Evolutionary conservation across 176 grass and related monocot species (phyloP).

Genomic region (Lolium perenne): DNA sequence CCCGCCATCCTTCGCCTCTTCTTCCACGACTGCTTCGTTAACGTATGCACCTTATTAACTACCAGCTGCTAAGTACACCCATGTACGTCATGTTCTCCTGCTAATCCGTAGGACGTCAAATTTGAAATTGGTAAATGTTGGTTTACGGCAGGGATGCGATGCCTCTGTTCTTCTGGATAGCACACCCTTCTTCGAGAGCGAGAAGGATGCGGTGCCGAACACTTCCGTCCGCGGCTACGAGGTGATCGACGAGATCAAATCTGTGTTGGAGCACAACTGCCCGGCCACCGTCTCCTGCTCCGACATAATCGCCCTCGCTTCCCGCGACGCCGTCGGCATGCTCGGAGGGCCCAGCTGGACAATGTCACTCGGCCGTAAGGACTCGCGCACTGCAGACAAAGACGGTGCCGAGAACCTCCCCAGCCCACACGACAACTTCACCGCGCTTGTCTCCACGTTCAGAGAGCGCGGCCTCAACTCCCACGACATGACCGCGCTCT

Average conservation of each 20-base stretch:
- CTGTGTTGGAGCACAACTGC: slow-evolving; percentile 52
- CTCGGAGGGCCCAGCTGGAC: slow-evolving; percentile 66
- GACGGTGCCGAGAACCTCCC: slow-evolving; percentile 53
- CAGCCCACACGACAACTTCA: slow-evolving; percentile 10
- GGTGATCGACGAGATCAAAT: slow-evolving; percentile 67
- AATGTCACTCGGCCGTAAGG: slow-evolving; percentile 71
- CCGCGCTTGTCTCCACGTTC: slow-evolving; percentile 49
- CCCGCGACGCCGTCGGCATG: slow-evolving; percentile 60
- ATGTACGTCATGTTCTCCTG: background rate
- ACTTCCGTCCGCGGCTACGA: slow-evolving; percentile 48
- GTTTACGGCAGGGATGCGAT: slow-evolving; percentile 56
- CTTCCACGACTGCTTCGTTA: slow-evolving; percentile 98
- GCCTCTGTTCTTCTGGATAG: slow-evolving; percentile 61
- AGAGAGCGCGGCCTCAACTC: slow-evolving; percentile 39
- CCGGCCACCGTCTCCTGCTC: slow-evolving; percentile 64
- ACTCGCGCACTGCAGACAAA: slow-evolving; percentile 44
- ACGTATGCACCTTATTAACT: slow-evolving; percentile 49
- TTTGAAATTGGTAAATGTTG: background rate
- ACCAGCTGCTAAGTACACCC: background rate
- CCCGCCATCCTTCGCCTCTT: slow-evolving; percentile 89
- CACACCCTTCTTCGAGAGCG: slow-evolving; percentile 42
- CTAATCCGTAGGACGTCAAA: background rate
- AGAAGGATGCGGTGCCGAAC: slow-evolving; percentile 57
- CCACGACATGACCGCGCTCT: slow-evolving; percentile 57
- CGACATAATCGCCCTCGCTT: slow-evolving; percentile 55